Percentiles rank a stretch among this genome's conserved stretches.
phyloP scores from a whole-genome alignment of 805 yeast species.

The Wickerhamiella siamensis region DNA sequence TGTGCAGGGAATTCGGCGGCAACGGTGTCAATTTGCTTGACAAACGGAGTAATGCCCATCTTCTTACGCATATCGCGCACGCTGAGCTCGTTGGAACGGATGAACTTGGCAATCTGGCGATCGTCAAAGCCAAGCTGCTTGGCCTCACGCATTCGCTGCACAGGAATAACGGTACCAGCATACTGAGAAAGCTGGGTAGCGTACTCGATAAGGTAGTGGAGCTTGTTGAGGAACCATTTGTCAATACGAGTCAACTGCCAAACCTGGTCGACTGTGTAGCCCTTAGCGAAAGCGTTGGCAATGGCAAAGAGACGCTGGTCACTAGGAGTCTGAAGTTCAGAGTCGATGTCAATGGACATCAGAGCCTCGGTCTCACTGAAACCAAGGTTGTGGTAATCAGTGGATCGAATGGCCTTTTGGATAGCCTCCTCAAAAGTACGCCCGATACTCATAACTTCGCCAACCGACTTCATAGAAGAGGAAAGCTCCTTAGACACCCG shows the following conservation, averaged over 20 bases:
- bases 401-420: constrained; percentile 92
- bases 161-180: constrained; percentile 38
- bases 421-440: constrained; percentile 95
- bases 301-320: constrained; percentile 93
- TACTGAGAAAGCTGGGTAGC: constrained; percentile 31
- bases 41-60: constrained; percentile 77
- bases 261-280: constrained; percentile 82
- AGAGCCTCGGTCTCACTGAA: constrained; percentile 55
- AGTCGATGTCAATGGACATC: constrained; percentile 82
- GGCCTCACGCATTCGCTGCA: constrained; percentile 54
- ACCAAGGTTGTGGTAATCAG: constrained; percentile 91
- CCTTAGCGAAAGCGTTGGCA: constrained; percentile 83
- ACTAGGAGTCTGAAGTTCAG: constrained; percentile 91
- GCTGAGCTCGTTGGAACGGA: constrained; percentile 82
- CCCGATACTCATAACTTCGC: constrained; percentile 97
- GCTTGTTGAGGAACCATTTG: constrained; percentile 89
- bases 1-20: constrained; percentile 98
- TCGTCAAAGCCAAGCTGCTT: constrained; percentile 96
- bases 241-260: constrained; percentile 87
- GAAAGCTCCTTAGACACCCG: constrained; percentile 78
- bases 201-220: constrained; percentile 58
- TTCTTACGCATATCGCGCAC: constrained; percentile 80
- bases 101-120: constrained; percentile 82
- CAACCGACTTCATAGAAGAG: constrained; percentile 95
- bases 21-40: constrained; percentile 93